phyloP scores from a whole-genome alignment of 1,284 basidiomycete species.

The Irpex lacteus region DNA sequence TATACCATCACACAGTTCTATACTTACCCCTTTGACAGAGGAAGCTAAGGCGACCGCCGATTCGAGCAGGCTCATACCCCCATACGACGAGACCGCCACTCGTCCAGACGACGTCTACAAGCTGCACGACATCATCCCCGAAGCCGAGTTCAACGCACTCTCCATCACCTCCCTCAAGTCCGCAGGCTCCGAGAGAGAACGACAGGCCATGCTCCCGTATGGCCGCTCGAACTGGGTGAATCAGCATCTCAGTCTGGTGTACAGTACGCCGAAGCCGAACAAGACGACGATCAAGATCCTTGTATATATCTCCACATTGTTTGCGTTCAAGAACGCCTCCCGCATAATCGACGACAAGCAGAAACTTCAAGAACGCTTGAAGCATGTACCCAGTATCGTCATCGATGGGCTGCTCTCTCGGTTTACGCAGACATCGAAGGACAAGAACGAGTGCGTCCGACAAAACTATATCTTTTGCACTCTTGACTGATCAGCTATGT shows the following conservation, averaged over 20 bases:
- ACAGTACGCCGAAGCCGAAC: constrained; percentile 44
- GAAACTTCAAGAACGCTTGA: constrained; percentile 52
- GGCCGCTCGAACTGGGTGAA: constrained; percentile 68
- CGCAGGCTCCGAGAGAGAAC: constrained; percentile 47
- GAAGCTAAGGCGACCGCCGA: constrained; percentile 63
- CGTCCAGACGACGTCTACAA: constrained; percentile 76
- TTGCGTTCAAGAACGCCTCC: constrained; percentile 60
- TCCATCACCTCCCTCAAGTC: constrained; percentile 51
- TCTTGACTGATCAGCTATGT: not conserved
- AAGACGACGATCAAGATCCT: constrained; percentile 65
- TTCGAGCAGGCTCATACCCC: constrained; percentile 70
- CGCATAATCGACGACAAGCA: constrained; percentile 46
- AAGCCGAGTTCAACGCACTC: constrained; percentile 71
- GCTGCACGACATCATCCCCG: constrained; percentile 72
- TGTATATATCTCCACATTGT: constrained; percentile 76
- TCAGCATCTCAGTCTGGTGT: constrained; percentile 47
- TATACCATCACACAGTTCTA: not conserved
- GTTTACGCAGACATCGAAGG: constrained; percentile 75
- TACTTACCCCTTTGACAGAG: constrained; percentile 37
- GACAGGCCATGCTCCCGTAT: constrained; percentile 58
- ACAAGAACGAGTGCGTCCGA: constrained; percentile 52
- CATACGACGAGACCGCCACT: constrained; percentile 61
- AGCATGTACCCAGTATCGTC: constrained; percentile 58
- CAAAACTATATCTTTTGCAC: not conserved
- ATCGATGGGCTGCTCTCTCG: constrained; percentile 74